Base-by-base conservation (phyloP, 257 asterid species). In the Marsdenia floribunda region DNA sequence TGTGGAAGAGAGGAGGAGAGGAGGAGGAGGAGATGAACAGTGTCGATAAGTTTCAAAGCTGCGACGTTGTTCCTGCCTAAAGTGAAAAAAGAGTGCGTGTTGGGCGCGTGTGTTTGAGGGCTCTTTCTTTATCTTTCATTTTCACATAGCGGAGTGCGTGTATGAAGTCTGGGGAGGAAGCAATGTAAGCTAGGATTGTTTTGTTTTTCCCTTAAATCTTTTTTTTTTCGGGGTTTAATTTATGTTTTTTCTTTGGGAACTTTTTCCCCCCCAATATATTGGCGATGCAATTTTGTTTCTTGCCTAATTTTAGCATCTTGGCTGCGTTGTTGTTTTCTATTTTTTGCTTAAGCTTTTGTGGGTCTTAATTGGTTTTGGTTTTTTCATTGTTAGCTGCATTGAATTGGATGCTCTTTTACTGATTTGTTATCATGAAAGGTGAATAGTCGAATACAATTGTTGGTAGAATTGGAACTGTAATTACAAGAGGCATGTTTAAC, bases 151-250 rank as follows among this genome's bases (percentile, higher is more conserved):
- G 80, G 90, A 88, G 86, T 93, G 93, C 85, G 93, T 89, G 82
- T 80, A 92, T 90, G 76, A 94, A 88, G 95, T 82, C 46, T 94
- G 98, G 98, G 92, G 91, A 90, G 98, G 97, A 67, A 90, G 86
- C 86, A 94, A 94, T 86, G 98, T 94, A 83, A 90, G 97, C 87
- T 83, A 19, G 76, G 68, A 60, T 79, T 49, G n/a, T 66, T n/a
- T n/a, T n/a, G n/a, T n/a, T n/a, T n/a, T n/a, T n/a, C n/a, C n/a
- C n/a, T n/a, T n/a, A n/a, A n/a, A n/a, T n/a, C n/a, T n/a, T n/a
- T n/a, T n/a, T n/a, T n/a, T 58, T 53, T 77, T 70, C 37, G 76
- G 65, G 79, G 67, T 65, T 77, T 38, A 73, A 70, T 60, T 68
- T 68, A 26, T 53, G 13, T 60, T 68, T 71, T 78, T 24, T 54